Evolutionary conservation across 306 rosid species (phyloP).

Genomic region (Ziziphus jujuba): DNA sequence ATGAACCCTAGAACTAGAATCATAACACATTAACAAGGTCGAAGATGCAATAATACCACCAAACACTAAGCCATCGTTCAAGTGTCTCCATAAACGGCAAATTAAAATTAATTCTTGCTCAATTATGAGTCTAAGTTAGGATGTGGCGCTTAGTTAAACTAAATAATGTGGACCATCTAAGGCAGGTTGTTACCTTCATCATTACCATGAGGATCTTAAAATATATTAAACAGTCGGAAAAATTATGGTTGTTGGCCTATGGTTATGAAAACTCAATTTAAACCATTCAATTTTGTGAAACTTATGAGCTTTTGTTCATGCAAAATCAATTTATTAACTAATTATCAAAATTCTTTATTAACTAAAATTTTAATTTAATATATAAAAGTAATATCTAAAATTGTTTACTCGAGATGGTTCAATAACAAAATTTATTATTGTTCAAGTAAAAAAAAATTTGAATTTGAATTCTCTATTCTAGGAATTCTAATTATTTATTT

Average conservation of each 20-base stretch:
- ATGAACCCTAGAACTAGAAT: background rate
- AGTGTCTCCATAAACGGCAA: background rate
- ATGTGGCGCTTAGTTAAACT: conserved; percentile 10
- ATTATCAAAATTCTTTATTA: background rate
- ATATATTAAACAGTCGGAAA: background rate
- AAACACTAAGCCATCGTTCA: background rate
- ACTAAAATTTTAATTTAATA: conserved; percentile 1
- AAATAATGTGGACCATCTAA: conserved; percentile 38
- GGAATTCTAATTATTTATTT: background rate
- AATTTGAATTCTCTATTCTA: conserved; percentile 4
- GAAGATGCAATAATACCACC: background rate
- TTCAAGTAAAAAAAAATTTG: background rate
- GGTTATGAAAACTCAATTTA: too few species aligned
- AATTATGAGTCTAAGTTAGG: background rate
- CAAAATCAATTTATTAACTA: too few species aligned
- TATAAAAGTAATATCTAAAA: background rate
- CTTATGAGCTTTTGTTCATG: background rate
- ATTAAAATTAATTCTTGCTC: background rate
- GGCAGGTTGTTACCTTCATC: conserved; percentile 3
- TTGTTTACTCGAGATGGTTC: too few species aligned
- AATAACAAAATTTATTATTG: background rate
- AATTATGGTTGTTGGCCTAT: background rate
- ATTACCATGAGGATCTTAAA: conserved; percentile 14
- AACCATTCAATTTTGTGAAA: background rate
- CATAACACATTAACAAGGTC: background rate